A percentile compares a stretch with the other conserved stretches of the same genome.
Conservation (phyloP, 306 rosid genomes). For the Datisca glomerata region DNA sequence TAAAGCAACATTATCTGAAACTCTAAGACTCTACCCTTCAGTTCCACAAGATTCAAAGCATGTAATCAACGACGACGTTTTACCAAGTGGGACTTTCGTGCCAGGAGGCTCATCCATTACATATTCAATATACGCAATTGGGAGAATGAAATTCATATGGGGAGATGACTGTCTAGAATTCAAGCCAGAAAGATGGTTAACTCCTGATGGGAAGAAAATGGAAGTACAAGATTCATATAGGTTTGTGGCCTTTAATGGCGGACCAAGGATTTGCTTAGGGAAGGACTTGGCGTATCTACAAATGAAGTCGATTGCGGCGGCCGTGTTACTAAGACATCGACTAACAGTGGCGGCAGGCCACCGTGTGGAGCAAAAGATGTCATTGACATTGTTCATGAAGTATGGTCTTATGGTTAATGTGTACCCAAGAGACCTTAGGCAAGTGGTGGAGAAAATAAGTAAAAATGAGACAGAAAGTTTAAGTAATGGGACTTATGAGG, state of each 20-base stretch:
- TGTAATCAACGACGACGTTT: constrained; percentile 45
- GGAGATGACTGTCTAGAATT: constrained; percentile 85
- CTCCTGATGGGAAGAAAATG: constrained; percentile 28
- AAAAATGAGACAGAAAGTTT: constrained; percentile 3
- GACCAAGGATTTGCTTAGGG: constrained; percentile 80
- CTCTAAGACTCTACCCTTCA: constrained; percentile 73
- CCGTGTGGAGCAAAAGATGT: constrained; percentile 89
- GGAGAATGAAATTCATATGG: constrained; percentile 82
- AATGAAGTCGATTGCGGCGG: constrained; percentile 83
- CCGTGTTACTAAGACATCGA: constrained; percentile 58
- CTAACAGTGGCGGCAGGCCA: constrained; percentile 44
- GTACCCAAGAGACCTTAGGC: constrained; percentile 46
- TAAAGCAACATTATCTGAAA: constrained; percentile 67
- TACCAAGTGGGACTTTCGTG: constrained; percentile 56
- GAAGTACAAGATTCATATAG: constrained; percentile 47
- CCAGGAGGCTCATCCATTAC: constrained; percentile 58
- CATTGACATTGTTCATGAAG: constrained; percentile 88
- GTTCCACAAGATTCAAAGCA: constrained; percentile 87
- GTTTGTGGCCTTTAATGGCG: constrained; percentile 72
- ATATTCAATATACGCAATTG: constrained; percentile 58
- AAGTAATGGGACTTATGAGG: neutral
- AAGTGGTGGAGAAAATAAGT: constrained; percentile 26
- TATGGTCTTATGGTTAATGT: constrained; percentile 62
- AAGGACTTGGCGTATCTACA: constrained; percentile 85
- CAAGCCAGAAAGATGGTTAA: constrained; percentile 79